A percentile compares a stretch with the other conserved stretches of the same genome.
Conservation (phyloP, 305 asterid genomes). For the Fraxinus nigra region DNA sequence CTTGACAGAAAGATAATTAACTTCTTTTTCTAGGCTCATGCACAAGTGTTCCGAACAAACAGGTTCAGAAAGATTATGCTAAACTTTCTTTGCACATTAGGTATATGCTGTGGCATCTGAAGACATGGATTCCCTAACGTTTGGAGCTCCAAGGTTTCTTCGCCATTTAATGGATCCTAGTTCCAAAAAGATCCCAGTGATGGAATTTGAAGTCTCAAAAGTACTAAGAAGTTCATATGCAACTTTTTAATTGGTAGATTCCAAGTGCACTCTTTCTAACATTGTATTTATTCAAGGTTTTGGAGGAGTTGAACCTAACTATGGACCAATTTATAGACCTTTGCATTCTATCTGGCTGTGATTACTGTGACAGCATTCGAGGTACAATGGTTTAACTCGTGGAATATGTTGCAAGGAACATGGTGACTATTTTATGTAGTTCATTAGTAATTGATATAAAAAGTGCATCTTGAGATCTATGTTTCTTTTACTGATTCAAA, state of each 20-base stretch:
- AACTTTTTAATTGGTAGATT: slow-evolving; percentile 17
- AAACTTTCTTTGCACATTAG: slow-evolving; percentile 38
- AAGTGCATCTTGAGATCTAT: neutral
- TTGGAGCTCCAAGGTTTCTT: slow-evolving; percentile 89
- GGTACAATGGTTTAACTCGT: slow-evolving; percentile 23
- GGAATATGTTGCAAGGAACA: neutral
- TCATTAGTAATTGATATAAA: neutral
- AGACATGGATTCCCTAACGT: slow-evolving; percentile 97
- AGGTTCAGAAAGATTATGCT: slow-evolving; percentile 7
- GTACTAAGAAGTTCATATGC: slow-evolving; percentile 33
- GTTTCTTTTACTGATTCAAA: neutral
- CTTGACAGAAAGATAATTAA: neutral
- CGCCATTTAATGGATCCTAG: slow-evolving; percentile 99
- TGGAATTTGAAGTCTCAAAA: slow-evolving; percentile 94
- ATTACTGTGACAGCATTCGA: slow-evolving; percentile 83
- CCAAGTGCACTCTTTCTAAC: slow-evolving; percentile 17
- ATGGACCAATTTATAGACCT: slow-evolving; percentile 98
- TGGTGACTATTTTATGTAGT: neutral
- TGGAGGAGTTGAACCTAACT: slow-evolving; percentile 79
- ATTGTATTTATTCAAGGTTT: slow-evolving; percentile 43
- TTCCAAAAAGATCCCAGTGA: slow-evolving; percentile 89
- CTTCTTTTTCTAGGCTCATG: slow-evolving; percentile 9
- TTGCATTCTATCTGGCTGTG: slow-evolving; percentile 95
- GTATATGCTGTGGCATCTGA: slow-evolving; percentile 97
- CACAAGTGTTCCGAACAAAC: neutral